These are phyloP conservation scores for Aspergillus alliaceus DNA, from an alignment of 2,329 filamentous ascomycete genomes.

Conservation along the genomic window DNA sequence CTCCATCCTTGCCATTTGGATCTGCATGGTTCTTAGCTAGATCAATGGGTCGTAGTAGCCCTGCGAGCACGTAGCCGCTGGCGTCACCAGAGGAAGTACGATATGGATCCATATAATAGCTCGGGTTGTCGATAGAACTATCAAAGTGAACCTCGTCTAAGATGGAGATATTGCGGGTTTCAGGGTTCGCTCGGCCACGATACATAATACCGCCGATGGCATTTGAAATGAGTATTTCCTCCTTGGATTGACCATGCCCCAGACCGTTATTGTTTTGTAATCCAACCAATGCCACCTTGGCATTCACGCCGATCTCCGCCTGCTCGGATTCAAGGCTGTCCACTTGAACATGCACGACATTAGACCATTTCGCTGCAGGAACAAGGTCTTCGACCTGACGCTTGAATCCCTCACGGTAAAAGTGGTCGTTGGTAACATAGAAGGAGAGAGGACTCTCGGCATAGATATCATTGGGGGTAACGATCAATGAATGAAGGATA, in stretches of 20 bases:
- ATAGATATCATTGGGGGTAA: slow-evolving; percentile 60
- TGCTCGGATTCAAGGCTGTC: slow-evolving; percentile 21
- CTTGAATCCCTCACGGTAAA: slow-evolving; percentile 50
- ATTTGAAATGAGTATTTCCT: slow-evolving; percentile 39
- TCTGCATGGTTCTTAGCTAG: slow-evolving; percentile 36
- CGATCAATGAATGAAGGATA: slow-evolving; percentile 53
- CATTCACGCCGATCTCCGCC: slow-evolving; percentile 40
- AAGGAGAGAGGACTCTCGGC: slow-evolving; percentile 50
- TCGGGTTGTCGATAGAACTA: slow-evolving; percentile 57
- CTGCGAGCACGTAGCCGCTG: slow-evolving; percentile 56
- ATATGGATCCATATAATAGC: slow-evolving; percentile 58
- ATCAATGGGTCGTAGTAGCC: slow-evolving; percentile 45
- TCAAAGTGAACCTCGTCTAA: slow-evolving; percentile 47
- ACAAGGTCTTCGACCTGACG: slow-evolving; percentile 51
- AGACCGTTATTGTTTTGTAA: slow-evolving; percentile 60
- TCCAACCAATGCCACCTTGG: slow-evolving; percentile 44
- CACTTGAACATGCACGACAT: slow-evolving; percentile 49
- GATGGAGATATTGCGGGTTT: slow-evolving; percentile 41
- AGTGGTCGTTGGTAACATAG: slow-evolving; percentile 63
- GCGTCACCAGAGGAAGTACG: slow-evolving; percentile 44
- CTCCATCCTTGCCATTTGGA: slow-evolving; percentile 38
- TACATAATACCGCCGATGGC: slow-evolving; percentile 51
- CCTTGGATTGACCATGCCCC: slow-evolving; percentile 45
- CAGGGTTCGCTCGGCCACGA: slow-evolving; percentile 28
- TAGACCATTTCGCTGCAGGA: slow-evolving; percentile 49